Evolutionary conservation across 306 rosid genomes (phyloP).

Genomic region (Prinsepia uniflora): DNA sequence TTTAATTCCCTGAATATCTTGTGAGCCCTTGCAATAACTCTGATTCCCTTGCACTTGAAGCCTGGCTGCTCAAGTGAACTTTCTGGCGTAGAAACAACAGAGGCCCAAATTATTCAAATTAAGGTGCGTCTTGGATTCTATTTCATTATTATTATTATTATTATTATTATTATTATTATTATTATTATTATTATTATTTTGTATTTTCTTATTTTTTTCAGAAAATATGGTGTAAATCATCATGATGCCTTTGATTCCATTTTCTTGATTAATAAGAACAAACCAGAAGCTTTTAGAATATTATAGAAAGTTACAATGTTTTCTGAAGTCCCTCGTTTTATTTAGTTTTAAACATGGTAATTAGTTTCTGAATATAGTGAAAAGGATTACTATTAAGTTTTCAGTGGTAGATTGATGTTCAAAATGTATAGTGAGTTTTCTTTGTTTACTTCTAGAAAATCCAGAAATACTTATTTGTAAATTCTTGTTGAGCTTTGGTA

Average conservation of each 20-base stretch:
- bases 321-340: neutral
- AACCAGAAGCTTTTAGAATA: neutral
- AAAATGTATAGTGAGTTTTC: neutral
- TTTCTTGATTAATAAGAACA: neutral
- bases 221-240: neutral
- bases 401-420: neutral
- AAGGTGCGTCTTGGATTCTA: slow-evolving; percentile 50
- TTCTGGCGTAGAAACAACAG: slow-evolving; percentile 52
- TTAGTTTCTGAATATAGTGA: neutral
- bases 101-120: slow-evolving; percentile 84
- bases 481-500: slow-evolving; percentile 7
- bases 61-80: slow-evolving; percentile 99
- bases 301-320: neutral
- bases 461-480: neutral
- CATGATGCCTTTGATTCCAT: neutral
- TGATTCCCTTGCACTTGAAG: slow-evolving; percentile 42
- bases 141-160: neutral
- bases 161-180: no score
- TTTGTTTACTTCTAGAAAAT: neutral
- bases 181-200: neutral
- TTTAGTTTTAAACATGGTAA: neutral
- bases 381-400: neutral
- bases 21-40: slow-evolving; percentile 13
- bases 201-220: slow-evolving; percentile 10
- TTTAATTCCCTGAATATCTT: neutral